Evolutionary conservation across 164 flowering plant species (phyloP).

Genomic region (Chimonanthus praecox): DNA sequence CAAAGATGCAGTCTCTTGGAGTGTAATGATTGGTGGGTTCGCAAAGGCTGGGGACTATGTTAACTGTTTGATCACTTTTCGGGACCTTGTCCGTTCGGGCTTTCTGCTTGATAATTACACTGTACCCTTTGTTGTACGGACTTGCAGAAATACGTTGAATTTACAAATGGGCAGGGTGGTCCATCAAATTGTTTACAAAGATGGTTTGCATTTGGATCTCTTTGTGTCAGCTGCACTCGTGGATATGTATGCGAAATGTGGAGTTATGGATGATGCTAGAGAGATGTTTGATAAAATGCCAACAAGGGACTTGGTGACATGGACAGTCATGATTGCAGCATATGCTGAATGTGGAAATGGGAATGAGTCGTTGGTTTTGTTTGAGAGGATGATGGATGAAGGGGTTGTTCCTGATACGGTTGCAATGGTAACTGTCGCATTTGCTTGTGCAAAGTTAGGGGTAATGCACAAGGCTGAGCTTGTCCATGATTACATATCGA

Average conservation of each 20-base stretch:
- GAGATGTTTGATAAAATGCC: conserved; percentile 44
- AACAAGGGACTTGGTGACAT: conserved; percentile 38
- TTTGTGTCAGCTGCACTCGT: conserved; percentile 40
- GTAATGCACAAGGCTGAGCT: conserved; percentile 36
- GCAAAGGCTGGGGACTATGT: conserved; percentile 35
- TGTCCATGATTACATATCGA: conserved; percentile 32
- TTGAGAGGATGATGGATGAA: conserved; percentile 42
- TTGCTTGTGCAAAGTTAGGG: conserved; percentile 58
- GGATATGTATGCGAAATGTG: conserved; percentile 46
- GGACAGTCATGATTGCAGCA: conserved; percentile 55
- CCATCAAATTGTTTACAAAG: conserved; percentile 32
- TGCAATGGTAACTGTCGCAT: conserved; percentile 47
- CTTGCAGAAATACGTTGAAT: conserved; percentile 30
- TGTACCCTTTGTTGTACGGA: conserved; percentile 42
- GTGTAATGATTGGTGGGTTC: conserved; percentile 49
- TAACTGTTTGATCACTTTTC: conserved; percentile 31
- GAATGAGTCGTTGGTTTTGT: conserved; percentile 38
- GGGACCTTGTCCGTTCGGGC: conserved; percentile 35
- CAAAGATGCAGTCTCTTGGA: conserved; percentile 39
- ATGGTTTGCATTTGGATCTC: conserved; percentile 30
- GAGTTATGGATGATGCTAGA: conserved; percentile 33
- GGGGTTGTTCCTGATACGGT: conserved; percentile 45
- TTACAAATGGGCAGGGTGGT: conserved; percentile 31
- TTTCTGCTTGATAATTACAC: conserved; percentile 31
- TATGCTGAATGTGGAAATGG: conserved; percentile 44